Percentiles rank a stretch among this genome's conserved stretches.
Conservation (phyloP, 768 basidiomycete species). For the Trametes punicea region DNA sequence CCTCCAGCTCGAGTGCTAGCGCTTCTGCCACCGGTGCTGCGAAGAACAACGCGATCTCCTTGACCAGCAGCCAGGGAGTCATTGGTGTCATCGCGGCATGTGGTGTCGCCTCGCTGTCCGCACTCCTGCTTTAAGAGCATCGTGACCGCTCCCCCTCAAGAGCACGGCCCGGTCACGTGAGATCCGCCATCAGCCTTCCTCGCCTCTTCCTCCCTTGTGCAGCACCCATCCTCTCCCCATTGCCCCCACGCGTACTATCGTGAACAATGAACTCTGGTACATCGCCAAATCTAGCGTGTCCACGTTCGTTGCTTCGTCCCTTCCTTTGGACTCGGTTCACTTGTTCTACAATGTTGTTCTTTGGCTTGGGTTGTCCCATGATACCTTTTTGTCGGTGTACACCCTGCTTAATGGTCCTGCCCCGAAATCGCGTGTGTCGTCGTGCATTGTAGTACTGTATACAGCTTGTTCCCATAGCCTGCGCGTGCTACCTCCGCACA, state of each 20-base stretch:
- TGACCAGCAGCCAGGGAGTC: constrained; percentile 12
- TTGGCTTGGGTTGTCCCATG: neutral
- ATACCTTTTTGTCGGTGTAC: constrained; percentile 4
- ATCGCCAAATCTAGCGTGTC: neutral
- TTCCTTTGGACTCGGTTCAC: constrained; percentile 1
- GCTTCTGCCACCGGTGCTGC: constrained; percentile 8
- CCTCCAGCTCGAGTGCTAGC: constrained; percentile 8
- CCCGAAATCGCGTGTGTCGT: neutral
- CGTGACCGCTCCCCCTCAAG: neutral
- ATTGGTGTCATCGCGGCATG: constrained; percentile 23
- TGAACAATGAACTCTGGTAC: constrained; percentile 1
- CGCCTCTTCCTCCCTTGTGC: constrained; percentile 11
- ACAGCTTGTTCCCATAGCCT: constrained; percentile 1
- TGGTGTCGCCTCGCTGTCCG: constrained; percentile 24
- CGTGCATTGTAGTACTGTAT: constrained; percentile 5
- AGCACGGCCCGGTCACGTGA: neutral
- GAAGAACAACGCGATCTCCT: constrained; percentile 2
- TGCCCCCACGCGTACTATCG: neutral
- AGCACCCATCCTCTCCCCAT: neutral
- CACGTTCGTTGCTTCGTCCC: constrained; percentile 10
- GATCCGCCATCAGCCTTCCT: neutral
- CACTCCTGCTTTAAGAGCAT: constrained; percentile 19
- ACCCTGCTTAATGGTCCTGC: neutral
- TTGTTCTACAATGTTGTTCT: constrained; percentile 1
- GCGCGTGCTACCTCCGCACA: constrained; percentile 12